A percentile compares a stretch with the other conserved stretches of the same genome.
Evolutionary conservation across 2,329 filamentous ascomycete genomes (phyloP).

Genomic region (Eutypella sp.): DNA sequence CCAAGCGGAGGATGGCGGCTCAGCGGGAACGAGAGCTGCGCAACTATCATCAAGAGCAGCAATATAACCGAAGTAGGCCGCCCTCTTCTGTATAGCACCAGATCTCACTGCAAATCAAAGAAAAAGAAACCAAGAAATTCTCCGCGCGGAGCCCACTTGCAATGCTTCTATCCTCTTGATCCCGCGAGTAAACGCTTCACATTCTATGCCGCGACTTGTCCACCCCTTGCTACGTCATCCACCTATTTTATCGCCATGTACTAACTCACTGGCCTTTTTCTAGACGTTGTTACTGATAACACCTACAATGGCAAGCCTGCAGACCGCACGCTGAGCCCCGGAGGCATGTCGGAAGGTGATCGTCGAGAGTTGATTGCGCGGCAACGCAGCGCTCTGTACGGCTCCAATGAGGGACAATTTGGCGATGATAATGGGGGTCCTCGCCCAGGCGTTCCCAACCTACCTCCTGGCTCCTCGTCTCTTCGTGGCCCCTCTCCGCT

Average conservation of each 20-base stretch:
- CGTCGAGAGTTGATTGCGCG: slow-evolving; percentile 93
- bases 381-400: slow-evolving; percentile 91
- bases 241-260: slow-evolving; percentile 18
- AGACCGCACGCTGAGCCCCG: slow-evolving; percentile 81
- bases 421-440: slow-evolving; percentile 62
- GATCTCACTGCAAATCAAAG: slow-evolving; percentile 33
- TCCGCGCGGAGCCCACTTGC: slow-evolving; percentile 22
- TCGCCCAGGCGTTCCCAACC: slow-evolving; percentile 61
- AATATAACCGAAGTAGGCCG: slow-evolving; percentile 99
- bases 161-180: slow-evolving; percentile 24
- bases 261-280: slow-evolving; percentile 33
- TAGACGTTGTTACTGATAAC: slow-evolving; percentile 49
- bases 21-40: slow-evolving; percentile 98
- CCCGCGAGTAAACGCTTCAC: slow-evolving; percentile 20
- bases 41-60: slow-evolving; percentile 99
- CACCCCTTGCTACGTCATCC: slow-evolving; percentile 13
- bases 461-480: slow-evolving; percentile 57
- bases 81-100: slow-evolving; percentile 68
- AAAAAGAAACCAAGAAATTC: slow-evolving; percentile 30
- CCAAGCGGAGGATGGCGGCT: slow-evolving; percentile 97
- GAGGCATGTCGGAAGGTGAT: slow-evolving; percentile 87
- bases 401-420: slow-evolving; percentile 61
- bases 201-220: slow-evolving; percentile 17
- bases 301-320: slow-evolving; percentile 61
- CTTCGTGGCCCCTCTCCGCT: slow-evolving; percentile 75